Evolutionary conservation across 2,329 filamentous ascomycete species (phyloP).

Genomic region (Paecilomyces fulvus): DNA sequence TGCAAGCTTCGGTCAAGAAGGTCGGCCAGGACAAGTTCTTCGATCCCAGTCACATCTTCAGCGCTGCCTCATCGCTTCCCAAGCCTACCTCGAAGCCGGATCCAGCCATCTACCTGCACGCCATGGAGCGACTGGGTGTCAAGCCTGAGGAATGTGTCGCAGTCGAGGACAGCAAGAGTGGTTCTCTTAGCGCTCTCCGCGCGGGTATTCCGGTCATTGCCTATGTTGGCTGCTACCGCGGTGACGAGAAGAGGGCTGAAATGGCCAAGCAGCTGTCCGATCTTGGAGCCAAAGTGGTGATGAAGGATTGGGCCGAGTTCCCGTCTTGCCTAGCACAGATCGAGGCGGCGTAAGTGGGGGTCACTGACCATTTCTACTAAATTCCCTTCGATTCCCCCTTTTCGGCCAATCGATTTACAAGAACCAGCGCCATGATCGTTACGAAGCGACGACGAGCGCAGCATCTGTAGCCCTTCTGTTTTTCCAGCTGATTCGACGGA

Average conservation of each 20-base stretch:
- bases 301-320: constrained; percentile 42
- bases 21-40: constrained; percentile 76
- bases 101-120: constrained; percentile 76
- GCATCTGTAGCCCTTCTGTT: background rate
- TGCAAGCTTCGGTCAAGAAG: constrained; percentile 69
- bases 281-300: constrained; percentile 56
- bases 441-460: constrained; percentile 8
- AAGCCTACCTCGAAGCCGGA: constrained; percentile 85
- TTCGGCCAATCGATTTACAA: constrained; percentile 21
- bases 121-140: constrained; percentile 65
- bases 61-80: constrained; percentile 67
- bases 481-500: constrained; percentile 1
- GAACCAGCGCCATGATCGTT: constrained; percentile 22
- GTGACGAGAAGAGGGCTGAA: constrained; percentile 50
- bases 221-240: constrained; percentile 72
- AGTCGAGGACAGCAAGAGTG: constrained; percentile 83
- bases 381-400: constrained; percentile 7
- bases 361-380: constrained; percentile 9
- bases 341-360: constrained; percentile 20
- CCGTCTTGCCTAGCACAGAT: constrained; percentile 34
- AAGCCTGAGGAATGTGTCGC: constrained; percentile 65
- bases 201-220: constrained; percentile 74
- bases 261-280: constrained; percentile 56
- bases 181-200: constrained; percentile 65
- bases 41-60: constrained; percentile 65